These are phyloP conservation scores for Fusarium temperatum DNA, from an alignment of 2,329 filamentous ascomycete genomes.

Conservation along the genomic window DNA sequence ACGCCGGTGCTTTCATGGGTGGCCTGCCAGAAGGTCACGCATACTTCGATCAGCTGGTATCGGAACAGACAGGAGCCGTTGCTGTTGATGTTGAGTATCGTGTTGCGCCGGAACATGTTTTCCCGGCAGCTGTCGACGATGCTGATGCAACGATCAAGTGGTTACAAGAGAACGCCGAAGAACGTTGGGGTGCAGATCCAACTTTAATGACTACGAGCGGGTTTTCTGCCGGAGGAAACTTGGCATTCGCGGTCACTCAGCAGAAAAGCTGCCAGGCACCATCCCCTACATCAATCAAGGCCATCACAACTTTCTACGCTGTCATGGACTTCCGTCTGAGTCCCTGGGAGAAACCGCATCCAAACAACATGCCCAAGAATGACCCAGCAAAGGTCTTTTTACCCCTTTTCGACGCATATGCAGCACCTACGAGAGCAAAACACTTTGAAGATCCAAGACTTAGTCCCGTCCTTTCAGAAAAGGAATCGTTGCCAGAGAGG, in stretches of 20 bases:
- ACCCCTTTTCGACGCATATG: constrained; percentile 56
- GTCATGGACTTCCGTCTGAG: constrained; percentile 51
- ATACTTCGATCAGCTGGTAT: constrained; percentile 47
- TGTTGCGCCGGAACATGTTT: constrained; percentile 60
- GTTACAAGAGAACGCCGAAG: constrained; percentile 50
- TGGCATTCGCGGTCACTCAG: constrained; percentile 50
- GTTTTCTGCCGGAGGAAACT: constrained; percentile 54
- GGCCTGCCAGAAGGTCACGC: constrained; percentile 53
- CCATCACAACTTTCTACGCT: constrained; percentile 52
- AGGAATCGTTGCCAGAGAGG: constrained; percentile 47
- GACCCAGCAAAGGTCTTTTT: constrained; percentile 52
- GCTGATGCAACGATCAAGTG: constrained; percentile 54
- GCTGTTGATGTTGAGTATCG: constrained; percentile 61
- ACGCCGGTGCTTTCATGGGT: constrained; percentile 55
- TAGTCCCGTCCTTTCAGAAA: constrained; percentile 48
- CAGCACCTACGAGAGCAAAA: constrained; percentile 41
- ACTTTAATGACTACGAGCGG: constrained; percentile 55
- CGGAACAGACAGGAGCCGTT: constrained; percentile 52
- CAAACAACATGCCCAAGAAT: constrained; percentile 42
- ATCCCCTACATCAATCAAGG: constrained; percentile 47
- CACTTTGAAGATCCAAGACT: constrained; percentile 48
- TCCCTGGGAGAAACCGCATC: constrained; percentile 53
- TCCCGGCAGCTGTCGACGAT: constrained; percentile 59
- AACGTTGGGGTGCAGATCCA: constrained; percentile 49
- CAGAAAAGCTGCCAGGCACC: constrained; percentile 34